Conservation (phyloP, 441 rosid genomes). For the Pelargonium cotyledonis region DNA sequence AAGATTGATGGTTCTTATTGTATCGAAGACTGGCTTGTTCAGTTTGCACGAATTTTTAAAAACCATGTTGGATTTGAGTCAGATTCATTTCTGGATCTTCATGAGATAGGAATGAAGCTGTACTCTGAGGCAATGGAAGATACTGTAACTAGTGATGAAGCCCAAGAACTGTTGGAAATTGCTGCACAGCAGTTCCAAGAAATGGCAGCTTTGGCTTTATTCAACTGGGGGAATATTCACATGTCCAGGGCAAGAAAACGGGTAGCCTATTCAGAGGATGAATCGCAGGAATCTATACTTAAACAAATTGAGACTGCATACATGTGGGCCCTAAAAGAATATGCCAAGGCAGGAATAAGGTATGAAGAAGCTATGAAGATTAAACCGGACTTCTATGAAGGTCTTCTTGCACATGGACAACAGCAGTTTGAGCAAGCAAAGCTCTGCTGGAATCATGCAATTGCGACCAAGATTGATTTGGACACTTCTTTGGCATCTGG, state of each 20-base stretch:
- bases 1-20: constrained; percentile 28
- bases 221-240: constrained; percentile 97
- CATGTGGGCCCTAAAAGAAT: constrained; percentile 70
- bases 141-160: constrained; percentile 73
- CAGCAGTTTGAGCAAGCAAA: constrained; percentile 90
- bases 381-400: constrained; percentile 89
- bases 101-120: constrained; percentile 86
- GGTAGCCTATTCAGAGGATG: constrained; percentile 59
- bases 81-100: constrained; percentile 86
- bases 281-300: constrained; percentile 51
- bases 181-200: constrained; percentile 92
- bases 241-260: constrained; percentile 85
- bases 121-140: constrained; percentile 95
- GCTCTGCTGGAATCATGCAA: constrained; percentile 82
- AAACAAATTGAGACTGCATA: constrained; percentile 49
- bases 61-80: constrained; percentile 93
- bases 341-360: constrained; percentile 50
- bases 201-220: constrained; percentile 91
- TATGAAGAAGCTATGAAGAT: constrained; percentile 71
- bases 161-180: constrained; percentile 70
- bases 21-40: constrained; percentile 76
- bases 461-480: constrained; percentile 54
- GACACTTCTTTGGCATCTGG: constrained; percentile 33
- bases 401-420: constrained; percentile 79
- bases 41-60: constrained; percentile 82